Evolutionary conservation across 2,329 filamentous ascomycete genomes (phyloP).

Genomic region (Penicillium palitans): DNA sequence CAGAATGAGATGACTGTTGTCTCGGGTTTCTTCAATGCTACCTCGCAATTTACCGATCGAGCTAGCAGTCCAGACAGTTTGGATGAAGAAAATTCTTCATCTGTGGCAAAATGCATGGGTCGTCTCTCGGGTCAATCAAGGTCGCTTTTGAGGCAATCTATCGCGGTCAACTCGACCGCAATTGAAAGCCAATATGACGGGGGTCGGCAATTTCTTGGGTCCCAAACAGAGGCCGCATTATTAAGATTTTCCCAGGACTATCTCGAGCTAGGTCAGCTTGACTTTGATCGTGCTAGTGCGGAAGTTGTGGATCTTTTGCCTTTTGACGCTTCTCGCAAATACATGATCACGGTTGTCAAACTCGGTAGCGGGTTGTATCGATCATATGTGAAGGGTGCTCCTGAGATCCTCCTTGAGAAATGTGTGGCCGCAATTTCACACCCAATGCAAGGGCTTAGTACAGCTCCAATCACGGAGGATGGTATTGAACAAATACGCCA

Average conservation of each 20-base stretch:
- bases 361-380: constrained; percentile 38
- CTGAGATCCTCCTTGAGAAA: constrained; percentile 42
- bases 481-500: constrained; percentile 21
- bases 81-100: neutral
- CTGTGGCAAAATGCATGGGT: neutral
- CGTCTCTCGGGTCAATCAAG: neutral
- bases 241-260: constrained; percentile 65
- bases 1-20: constrained; percentile 74
- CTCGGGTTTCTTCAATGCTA: constrained; percentile 62
- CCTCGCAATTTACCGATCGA: constrained; percentile 11
- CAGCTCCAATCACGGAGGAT: constrained; percentile 7
- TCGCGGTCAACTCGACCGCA: constrained; percentile 60
- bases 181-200: constrained; percentile 70
- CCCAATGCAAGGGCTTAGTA: constrained; percentile 1
- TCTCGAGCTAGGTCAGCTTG: constrained; percentile 61
- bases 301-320: constrained; percentile 66
- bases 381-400: constrained; percentile 46
- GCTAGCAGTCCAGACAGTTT: no score
- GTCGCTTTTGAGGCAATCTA: constrained; percentile 33
- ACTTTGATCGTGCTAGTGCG: constrained; percentile 59
- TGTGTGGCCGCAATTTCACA: constrained; percentile 29
- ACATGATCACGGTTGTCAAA: constrained; percentile 49
- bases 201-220: constrained; percentile 65
- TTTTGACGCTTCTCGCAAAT: constrained; percentile 72
- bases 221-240: constrained; percentile 72